Evolutionary conservation across 805 yeast species (phyloP).

Genomic region (Candida hungchunana): DNA sequence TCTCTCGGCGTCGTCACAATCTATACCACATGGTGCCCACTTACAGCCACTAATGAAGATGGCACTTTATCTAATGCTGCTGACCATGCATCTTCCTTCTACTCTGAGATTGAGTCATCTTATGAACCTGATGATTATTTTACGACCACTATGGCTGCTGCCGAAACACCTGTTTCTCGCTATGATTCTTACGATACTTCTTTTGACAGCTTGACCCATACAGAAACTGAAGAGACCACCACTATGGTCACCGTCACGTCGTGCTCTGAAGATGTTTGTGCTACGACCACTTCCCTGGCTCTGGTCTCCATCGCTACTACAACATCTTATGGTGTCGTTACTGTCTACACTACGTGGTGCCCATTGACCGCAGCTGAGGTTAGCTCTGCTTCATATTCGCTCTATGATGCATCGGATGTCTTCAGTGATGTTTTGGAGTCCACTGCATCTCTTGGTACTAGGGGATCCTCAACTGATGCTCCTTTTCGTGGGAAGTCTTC

Average conservation of each 20-base stretch:
- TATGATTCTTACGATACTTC: neutral
- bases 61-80: neutral
- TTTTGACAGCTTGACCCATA: neutral
- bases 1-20: constrained; percentile 26
- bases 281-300: constrained; percentile 16
- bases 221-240: constrained; percentile 4
- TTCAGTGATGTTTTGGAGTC: constrained; percentile 5
- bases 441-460: neutral
- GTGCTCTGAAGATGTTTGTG: constrained; percentile 15
- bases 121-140: neutral
- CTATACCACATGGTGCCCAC: constrained; percentile 26
- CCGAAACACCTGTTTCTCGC: neutral
- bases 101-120: neutral
- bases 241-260: constrained; percentile 19
- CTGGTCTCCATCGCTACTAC: constrained; percentile 29
- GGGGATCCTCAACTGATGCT: neutral
- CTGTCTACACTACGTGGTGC: constrained; percentile 25
- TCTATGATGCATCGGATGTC: neutral
- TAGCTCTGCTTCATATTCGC: neutral
- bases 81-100: neutral
- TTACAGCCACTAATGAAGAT: constrained; percentile 5
- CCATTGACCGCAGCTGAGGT: constrained; percentile 19
- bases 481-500: neutral
- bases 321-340: constrained; percentile 29
- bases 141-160: neutral